Conservation (phyloP, 768 basidiomycete species). For the Auriculariales sp. region DNA sequence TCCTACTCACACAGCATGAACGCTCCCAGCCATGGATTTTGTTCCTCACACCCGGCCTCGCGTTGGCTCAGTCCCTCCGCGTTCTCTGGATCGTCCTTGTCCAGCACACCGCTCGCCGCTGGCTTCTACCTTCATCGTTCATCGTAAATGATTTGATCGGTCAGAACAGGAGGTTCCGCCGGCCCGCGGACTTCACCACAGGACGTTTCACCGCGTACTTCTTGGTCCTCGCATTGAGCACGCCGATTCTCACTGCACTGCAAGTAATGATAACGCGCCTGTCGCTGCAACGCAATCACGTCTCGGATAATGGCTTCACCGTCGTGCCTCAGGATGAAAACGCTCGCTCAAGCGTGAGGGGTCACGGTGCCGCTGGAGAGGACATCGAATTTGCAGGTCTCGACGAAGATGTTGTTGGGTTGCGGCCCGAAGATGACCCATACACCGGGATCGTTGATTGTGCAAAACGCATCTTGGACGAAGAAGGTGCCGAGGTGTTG, state of each 20-base stretch:
- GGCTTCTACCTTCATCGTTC: slow-evolving; percentile 38
- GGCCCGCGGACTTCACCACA: slow-evolving; percentile 28
- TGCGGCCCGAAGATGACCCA: slow-evolving; percentile 67
- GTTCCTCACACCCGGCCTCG: slow-evolving; percentile 62
- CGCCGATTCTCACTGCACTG: slow-evolving; percentile 50
- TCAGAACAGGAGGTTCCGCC: slow-evolving; percentile 15
- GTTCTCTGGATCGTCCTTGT: slow-evolving; percentile 30
- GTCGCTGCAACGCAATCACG: slow-evolving; percentile 73
- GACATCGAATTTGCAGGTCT: slow-evolving; percentile 46
- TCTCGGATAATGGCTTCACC: slow-evolving; percentile 53
- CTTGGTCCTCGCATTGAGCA: slow-evolving; percentile 38
- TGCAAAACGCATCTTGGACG: slow-evolving; percentile 56
- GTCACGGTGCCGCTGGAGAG: slow-evolving; percentile 34
- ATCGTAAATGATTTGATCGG: slow-evolving; percentile 12
- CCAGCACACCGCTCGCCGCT: slow-evolving; percentile 26
- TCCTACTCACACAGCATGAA: slow-evolving; percentile 71
- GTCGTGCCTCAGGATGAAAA: slow-evolving; percentile 54
- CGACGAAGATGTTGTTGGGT: slow-evolving; percentile 79
- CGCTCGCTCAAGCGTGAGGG: too few species aligned
- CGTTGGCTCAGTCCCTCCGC: slow-evolving; percentile 28
- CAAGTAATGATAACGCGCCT: slow-evolving; percentile 70
- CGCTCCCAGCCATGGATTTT: slow-evolving; percentile 64
- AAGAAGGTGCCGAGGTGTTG: slow-evolving; percentile 61
- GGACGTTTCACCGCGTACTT: slow-evolving; percentile 42
- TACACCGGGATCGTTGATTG: slow-evolving; percentile 65